Evolutionary conservation across 2,329 filamentous ascomycete species (phyloP).

Genomic region (Emergomyces africanus): DNA sequence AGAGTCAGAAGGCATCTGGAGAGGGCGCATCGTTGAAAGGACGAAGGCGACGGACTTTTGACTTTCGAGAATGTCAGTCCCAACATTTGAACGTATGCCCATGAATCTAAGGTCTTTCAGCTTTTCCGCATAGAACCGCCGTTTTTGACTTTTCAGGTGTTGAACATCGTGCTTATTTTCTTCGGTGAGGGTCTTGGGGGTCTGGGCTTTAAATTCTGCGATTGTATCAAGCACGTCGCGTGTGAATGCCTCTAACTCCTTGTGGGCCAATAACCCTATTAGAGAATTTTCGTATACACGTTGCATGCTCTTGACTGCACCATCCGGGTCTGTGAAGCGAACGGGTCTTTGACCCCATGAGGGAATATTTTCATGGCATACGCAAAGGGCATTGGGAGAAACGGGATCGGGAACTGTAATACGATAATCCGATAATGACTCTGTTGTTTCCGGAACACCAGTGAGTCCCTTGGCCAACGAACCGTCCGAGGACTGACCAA

Average conservation of each 20-base stretch:
- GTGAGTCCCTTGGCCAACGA: constrained; percentile 33
- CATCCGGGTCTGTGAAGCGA: constrained; percentile 57
- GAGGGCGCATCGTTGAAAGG: constrained; percentile 45
- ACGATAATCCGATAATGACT: neutral
- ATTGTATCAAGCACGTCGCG: constrained; percentile 54
- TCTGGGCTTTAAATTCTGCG: constrained; percentile 66
- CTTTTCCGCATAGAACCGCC: constrained; percentile 79
- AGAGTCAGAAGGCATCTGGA: constrained; percentile 13
- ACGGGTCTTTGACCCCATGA: constrained; percentile 39
- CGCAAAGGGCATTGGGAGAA: constrained; percentile 20
- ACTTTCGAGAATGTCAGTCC: constrained; percentile 55
- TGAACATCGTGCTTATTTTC: constrained; percentile 77
- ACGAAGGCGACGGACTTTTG: constrained; percentile 61
- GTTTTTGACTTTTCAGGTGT: constrained; percentile 81
- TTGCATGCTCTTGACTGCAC: constrained; percentile 63
- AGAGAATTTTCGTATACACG: constrained; percentile 44
- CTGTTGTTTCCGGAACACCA: constrained; percentile 22
- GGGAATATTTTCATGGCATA: constrained; percentile 18
- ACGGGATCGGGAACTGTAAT: neutral
- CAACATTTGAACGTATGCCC: constrained; percentile 77
- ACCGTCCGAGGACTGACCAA: constrained; percentile 61
- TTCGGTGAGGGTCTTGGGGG: constrained; percentile 65
- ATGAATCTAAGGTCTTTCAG: constrained; percentile 72
- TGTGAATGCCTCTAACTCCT: constrained; percentile 56
- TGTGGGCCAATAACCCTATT: constrained; percentile 42